Evolutionary conservation across 208 protist genomes (phyloP).

Genomic region (Acanthamoeba lenticulata): DNA sequence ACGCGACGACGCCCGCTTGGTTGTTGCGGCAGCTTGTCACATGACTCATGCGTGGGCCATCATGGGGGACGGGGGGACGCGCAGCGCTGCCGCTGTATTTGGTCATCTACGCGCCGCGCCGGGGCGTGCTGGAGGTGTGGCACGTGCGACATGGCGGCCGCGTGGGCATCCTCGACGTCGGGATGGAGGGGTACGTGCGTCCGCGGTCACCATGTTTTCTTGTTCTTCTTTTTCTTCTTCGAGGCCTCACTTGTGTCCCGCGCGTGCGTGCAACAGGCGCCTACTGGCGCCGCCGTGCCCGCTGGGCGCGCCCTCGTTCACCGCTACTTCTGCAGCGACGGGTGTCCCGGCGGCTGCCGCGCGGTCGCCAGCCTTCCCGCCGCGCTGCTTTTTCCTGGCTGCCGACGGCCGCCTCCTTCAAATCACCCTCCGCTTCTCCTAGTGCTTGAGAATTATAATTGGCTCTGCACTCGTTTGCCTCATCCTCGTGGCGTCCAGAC

Average conservation of each 20-base stretch:
- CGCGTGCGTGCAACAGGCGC: neutral
- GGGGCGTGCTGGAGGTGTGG: slow-evolving; percentile 75
- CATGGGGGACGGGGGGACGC: no score
- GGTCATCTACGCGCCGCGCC: slow-evolving; percentile 70
- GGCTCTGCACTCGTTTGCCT: no score
- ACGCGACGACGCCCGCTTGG: neutral
- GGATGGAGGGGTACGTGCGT: neutral
- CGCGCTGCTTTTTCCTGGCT: neutral
- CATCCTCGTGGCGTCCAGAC: no score
- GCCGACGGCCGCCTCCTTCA: neutral
- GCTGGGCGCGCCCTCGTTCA: neutral
- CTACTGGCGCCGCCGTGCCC: neutral
- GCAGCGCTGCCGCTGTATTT: slow-evolving; percentile 58
- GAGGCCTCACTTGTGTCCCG: neutral
- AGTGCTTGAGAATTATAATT: no score
- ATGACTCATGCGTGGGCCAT: neutral
- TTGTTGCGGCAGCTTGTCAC: neutral
- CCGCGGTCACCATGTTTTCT: neutral
- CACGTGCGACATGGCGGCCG: slow-evolving; percentile 52
- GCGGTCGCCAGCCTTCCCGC: neutral
- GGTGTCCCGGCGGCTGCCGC: neutral
- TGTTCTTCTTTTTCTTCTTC: neutral
- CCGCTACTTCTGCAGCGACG: no score
- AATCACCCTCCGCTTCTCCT: neutral
- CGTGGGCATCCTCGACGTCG: neutral